Evolutionary conservation across 2,329 filamentous ascomycete genomes (phyloP).

Genomic region (Microcyclospora tardicrescens): DNA sequence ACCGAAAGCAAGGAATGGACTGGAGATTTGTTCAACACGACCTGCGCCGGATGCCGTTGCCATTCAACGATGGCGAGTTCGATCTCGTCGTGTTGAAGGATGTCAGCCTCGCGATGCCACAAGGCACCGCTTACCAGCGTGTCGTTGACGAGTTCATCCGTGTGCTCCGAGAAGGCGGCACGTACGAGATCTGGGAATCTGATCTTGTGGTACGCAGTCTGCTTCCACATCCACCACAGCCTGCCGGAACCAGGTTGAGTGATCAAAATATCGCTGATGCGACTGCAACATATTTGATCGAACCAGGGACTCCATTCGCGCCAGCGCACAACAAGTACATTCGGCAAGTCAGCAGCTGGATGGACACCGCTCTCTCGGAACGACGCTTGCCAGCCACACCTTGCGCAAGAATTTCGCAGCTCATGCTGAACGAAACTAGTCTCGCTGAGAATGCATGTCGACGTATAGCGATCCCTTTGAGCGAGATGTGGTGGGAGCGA

Average conservation of each 20-base stretch:
- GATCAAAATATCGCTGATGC: constrained; percentile 51
- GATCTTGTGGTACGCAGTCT: constrained; percentile 76
- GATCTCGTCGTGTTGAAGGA: constrained; percentile 86
- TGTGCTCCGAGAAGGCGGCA: constrained; percentile 63
- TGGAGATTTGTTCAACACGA: constrained; percentile 88
- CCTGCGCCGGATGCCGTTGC: constrained; percentile 59
- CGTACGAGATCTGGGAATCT: constrained; percentile 78
- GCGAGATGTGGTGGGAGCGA: constrained; percentile 76
- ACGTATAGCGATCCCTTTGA: constrained; percentile 73
- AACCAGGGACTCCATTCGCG: constrained; percentile 68
- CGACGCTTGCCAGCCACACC: constrained; percentile 61
- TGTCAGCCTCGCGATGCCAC: constrained; percentile 53
- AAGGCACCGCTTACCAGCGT: constrained; percentile 39
- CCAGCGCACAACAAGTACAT: constrained; percentile 70
- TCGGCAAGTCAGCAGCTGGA: constrained; percentile 72
- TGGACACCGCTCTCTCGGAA: constrained; percentile 59
- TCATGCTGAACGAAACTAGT: constrained; percentile 63
- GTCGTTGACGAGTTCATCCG: constrained; percentile 64
- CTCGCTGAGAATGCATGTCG: constrained; percentile 58
- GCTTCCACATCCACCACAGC: constrained; percentile 58
- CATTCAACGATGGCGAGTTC: constrained; percentile 68
- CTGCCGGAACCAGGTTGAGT: constrained; percentile 40
- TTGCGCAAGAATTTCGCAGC: constrained; percentile 63
- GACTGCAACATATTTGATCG: constrained; percentile 71
- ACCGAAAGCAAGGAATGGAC: constrained; percentile 60